Percentiles rank a stretch among this genome's conserved stretches.
Evolutionary conservation across 306 rosid genomes (phyloP).

Genomic region (Lathyrus oleraceus): DNA sequence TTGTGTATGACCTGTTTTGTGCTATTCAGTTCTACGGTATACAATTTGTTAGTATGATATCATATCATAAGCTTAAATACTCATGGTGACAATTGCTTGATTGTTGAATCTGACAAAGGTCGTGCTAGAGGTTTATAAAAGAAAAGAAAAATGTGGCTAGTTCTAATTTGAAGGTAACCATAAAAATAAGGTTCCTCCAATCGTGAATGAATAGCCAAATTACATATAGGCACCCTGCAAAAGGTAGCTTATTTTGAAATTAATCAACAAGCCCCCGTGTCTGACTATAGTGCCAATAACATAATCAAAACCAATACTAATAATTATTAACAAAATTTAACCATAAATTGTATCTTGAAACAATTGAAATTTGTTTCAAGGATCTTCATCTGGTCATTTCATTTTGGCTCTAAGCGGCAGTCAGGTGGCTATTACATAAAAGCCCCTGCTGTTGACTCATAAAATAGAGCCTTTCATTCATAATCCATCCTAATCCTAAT

Average conservation of each 20-base stretch:
- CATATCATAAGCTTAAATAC: too few species aligned
- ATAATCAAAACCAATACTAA: background rate
- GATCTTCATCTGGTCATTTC: conserved; percentile 62
- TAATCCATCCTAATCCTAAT: background rate
- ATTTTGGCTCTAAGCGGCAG: conserved; percentile 91
- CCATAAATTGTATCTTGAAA: conserved; percentile 68
- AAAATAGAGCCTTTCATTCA: conserved; percentile 45
- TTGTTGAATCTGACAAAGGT: too few species aligned
- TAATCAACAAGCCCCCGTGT: conserved; percentile 83
- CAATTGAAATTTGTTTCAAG: conserved; percentile 45
- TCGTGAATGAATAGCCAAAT: conserved; percentile 41
- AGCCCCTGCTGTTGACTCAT: conserved; percentile 82
- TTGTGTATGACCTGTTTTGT: too few species aligned
- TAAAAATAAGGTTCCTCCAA: conserved; percentile 21
- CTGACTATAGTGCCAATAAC: conserved; percentile 68
- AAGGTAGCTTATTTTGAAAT: conserved; percentile 59
- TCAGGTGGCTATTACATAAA: conserved; percentile 47
- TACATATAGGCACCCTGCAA: conserved; percentile 54
- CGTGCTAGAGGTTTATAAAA: too few species aligned
- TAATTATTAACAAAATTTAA: background rate
- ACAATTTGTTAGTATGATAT: too few species aligned
- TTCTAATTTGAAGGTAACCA: conserved; percentile 41
- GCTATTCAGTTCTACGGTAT: too few species aligned
- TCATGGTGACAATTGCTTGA: too few species aligned
- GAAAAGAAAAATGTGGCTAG: conserved; percentile 18